Conservation (phyloP, 2,329 filamentous ascomycete species). For the Botryotinia convoluta region DNA sequence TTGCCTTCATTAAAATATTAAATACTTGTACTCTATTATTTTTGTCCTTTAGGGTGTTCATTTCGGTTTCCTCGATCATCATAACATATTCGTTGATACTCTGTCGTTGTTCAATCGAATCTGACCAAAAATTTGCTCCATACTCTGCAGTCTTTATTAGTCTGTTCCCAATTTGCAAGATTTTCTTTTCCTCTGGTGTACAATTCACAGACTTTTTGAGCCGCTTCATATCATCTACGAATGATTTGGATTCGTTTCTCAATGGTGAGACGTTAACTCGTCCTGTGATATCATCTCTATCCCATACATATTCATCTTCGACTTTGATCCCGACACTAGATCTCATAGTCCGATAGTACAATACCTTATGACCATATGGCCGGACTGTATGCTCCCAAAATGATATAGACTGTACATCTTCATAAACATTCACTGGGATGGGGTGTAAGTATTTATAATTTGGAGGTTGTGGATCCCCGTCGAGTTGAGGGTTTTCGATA, state of each 20-base stretch:
- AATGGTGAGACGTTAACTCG: not conserved
- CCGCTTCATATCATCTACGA: not conserved
- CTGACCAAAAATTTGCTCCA: not conserved
- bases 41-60: not conserved
- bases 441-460: slow-evolving; percentile 20
- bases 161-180: not conserved
- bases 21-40: not conserved
- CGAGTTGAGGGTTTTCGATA: not conserved
- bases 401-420: slow-evolving; percentile 27
- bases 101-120: not conserved
- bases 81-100: not conserved
- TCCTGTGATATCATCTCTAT: not conserved
- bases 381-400: slow-evolving; percentile 26
- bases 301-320: not conserved
- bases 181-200: not conserved
- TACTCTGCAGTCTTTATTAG: not conserved
- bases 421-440: slow-evolving; percentile 23
- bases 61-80: not conserved
- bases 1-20: not conserved
- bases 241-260: not conserved
- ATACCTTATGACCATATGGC: slow-evolving; percentile 20
- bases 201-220: not conserved
- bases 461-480: not conserved
- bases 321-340: not conserved
- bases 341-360: slow-evolving; percentile 21